Evolutionary conservation across 2,329 filamentous ascomycete genomes (phyloP).

Genomic region (Biscogniauxia mediterranea): DNA sequence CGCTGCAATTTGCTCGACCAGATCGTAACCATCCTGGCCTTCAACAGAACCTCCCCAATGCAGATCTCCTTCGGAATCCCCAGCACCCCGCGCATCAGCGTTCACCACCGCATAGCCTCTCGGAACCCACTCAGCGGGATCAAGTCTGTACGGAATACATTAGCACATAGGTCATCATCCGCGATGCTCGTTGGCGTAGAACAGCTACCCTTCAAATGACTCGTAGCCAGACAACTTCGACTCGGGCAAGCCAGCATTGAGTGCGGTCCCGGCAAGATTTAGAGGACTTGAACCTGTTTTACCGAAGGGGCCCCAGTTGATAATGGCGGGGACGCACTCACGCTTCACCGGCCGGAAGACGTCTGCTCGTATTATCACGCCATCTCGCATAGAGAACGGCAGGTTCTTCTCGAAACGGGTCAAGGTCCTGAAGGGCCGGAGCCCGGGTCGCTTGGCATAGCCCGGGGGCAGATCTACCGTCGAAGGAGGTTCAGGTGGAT

Average conservation of each 20-base stretch:
- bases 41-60: conserved; percentile 21
- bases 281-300: background rate
- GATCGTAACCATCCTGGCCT: conserved; percentile 28
- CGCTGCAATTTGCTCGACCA: conserved; percentile 22
- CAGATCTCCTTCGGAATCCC: conserved; percentile 22
- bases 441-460: background rate
- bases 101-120: conserved; percentile 28
- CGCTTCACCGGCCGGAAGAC: background rate
- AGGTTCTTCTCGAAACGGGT: background rate
- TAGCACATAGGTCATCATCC: background rate
- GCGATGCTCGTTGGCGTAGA: background rate
- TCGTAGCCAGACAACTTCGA: background rate
- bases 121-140: conserved; percentile 25
- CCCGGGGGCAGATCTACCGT: background rate
- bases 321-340: background rate
- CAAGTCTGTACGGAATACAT: conserved; percentile 4
- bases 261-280: background rate
- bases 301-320: background rate
- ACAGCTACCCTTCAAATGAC: background rate
- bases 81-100: conserved; percentile 21
- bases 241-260: background rate
- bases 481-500: background rate
- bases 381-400: background rate
- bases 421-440: background rate
- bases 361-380: background rate